Conservation (phyloP, 306 rosid species). For the Chamaecrista fasciculata region DNA sequence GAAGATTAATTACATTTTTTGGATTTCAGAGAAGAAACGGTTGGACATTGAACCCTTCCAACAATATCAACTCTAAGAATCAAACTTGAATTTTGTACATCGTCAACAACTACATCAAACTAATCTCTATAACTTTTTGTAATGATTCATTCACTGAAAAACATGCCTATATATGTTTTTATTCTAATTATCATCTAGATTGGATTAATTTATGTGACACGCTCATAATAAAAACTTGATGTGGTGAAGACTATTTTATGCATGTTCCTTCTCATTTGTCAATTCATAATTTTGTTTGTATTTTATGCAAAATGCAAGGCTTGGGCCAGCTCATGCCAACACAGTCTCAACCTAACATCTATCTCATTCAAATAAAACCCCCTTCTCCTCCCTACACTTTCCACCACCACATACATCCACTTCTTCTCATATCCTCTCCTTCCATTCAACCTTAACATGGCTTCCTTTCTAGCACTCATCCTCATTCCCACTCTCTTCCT, state of each 20-base stretch:
- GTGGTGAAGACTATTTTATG: neutral
- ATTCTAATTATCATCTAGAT: too few species aligned
- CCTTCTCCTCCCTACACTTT: neutral
- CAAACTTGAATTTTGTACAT: too few species aligned
- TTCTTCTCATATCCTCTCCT: neutral
- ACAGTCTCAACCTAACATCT: conserved; percentile 27
- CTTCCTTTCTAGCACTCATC: conserved; percentile 41
- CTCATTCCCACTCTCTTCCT: conserved; percentile 29
- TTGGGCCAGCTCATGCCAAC: conserved; percentile 76
- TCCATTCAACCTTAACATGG: conserved; percentile 49
- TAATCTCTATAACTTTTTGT: too few species aligned
- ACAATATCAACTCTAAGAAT: too few species aligned
- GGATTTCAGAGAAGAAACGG: too few species aligned
- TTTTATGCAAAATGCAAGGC: conserved; percentile 2
- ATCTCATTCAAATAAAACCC: conserved; percentile 40
- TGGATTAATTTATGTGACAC: too few species aligned
- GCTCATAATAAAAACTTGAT: neutral
- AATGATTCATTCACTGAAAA: too few species aligned
- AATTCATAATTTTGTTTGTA: neutral
- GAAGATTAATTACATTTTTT: too few species aligned
- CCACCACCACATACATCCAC: neutral
- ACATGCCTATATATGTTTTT: too few species aligned
- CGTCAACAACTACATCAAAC: too few species aligned
- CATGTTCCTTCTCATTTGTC: conserved; percentile 28
- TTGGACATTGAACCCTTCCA: too few species aligned